Conservation (phyloP, 2,329 filamentous ascomycete genomes). For the Fusarium lyarnte region DNA sequence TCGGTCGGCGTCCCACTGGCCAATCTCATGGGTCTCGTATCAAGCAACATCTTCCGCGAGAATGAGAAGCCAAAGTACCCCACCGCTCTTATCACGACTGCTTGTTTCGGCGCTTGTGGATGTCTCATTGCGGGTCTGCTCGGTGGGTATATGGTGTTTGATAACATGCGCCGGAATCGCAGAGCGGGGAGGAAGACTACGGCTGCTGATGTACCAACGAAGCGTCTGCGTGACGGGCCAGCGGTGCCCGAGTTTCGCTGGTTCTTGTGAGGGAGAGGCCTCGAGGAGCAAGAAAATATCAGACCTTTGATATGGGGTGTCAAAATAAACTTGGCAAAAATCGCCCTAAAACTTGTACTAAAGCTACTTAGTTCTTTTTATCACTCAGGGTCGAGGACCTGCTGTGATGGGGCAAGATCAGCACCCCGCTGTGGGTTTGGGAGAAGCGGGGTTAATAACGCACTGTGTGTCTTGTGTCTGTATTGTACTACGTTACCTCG, state of each 20-base stretch:
- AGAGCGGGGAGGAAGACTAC: constrained; percentile 10
- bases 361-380: too few relatives aligned
- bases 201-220: background rate
- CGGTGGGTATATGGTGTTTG: constrained; percentile 69
- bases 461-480: background rate
- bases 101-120: constrained; percentile 70
- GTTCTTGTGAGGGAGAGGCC: background rate
- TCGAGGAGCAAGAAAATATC: too few relatives aligned
- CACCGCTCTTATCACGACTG: constrained; percentile 71
- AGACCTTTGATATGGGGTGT: too few relatives aligned
- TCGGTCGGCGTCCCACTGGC: constrained; percentile 1
- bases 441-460: background rate
- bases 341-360: too few relatives aligned
- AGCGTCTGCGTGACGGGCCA: constrained; percentile 4
- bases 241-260: constrained; percentile 16
- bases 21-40: constrained; percentile 63
- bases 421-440: background rate
- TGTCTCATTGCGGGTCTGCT: constrained; percentile 63
- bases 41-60: constrained; percentile 73
- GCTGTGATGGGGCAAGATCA: background rate
- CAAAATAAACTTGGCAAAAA: too few relatives aligned
- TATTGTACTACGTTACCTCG: constrained; percentile 6
- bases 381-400: too few relatives aligned
- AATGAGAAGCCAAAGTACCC: constrained; percentile 73
- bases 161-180: constrained; percentile 46